These are phyloP conservation scores for Amaranthus tricolor DNA, from an alignment of 179 eudicot genomes.

Conservation along the genomic window DNA sequence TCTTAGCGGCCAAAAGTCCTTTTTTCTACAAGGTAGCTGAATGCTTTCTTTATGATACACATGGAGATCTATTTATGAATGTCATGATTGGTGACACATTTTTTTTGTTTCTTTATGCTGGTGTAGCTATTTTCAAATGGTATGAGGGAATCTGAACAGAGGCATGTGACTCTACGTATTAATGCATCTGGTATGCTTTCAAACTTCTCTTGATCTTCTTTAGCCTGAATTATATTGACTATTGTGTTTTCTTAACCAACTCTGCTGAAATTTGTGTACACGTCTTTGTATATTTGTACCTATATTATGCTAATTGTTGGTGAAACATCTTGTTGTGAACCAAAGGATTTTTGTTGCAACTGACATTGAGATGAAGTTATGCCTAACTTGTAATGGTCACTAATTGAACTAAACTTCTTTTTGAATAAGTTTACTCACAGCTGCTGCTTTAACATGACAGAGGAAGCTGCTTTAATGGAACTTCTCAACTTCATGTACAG, in stretches of 20 bases:
- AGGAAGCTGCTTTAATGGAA: slow-evolving; percentile 94
- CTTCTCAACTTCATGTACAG: slow-evolving; percentile 95
- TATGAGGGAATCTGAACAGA: slow-evolving; percentile 92
- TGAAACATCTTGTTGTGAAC: background rate
- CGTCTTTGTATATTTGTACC: background rate
- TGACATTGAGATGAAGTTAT: background rate
- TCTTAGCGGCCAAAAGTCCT: slow-evolving; percentile 97
- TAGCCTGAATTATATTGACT: background rate
- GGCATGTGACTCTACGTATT: slow-evolving; percentile 80
- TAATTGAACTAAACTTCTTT: background rate
- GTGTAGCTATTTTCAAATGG: slow-evolving; percentile 87
- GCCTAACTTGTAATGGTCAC: background rate
- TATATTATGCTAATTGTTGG: background rate
- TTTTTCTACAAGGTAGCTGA: slow-evolving; percentile 82
- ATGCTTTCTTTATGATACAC: background rate
- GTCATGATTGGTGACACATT: background rate
- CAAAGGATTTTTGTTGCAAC: background rate
- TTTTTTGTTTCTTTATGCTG: slow-evolving; percentile 11
- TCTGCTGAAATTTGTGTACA: background rate
- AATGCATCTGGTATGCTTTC: slow-evolving; percentile 65
- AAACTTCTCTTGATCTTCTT: slow-evolving; percentile 10
- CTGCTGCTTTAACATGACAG: slow-evolving; percentile 45
- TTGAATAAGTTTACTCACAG: slow-evolving; percentile 5
- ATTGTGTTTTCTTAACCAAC: background rate
- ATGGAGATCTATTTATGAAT: background rate